Base-by-base conservation (phyloP, 805 yeast species). In the Candida awuae region DNA sequence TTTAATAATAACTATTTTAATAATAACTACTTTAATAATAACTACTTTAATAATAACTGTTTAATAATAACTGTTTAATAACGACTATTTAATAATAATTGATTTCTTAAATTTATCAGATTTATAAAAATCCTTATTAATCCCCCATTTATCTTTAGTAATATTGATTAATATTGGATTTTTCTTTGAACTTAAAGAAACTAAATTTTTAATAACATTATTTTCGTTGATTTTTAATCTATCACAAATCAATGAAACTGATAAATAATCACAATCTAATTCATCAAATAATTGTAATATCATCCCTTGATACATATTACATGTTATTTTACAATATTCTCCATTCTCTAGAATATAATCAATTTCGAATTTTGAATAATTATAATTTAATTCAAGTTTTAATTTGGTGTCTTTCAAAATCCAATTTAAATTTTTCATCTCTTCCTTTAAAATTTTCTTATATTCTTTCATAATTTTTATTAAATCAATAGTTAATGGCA, bases 281-380 rank as follows among this genome's bases (percentile, higher is more conserved):
- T 34, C 30, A 18, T 38, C 15, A 22, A 38, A 38, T 18, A 38
- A 15, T 13, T 12, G 8, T 15, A 38, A 34, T 12, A 38, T 38
- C 16, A 38, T 10, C 3, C 42, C 37, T 6, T 38, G 38, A 20
- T 38, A 38, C 34, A 38, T 28, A 29, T 38, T 38, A 25, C 42
- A 34, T 9, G 7, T 18, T 4, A 38, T 6, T 4, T 31, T 15
- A 25, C 15, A 8, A 6, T 15, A 6, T 15, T 8, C 9, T 9
- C 21, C 33, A 28, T 6, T 29, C 21, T n/a, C n/a, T n/a, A n/a
- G n/a, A n/a, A n/a, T n/a, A 29, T 29, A 29, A 29, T 29, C 32
- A 5, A 29, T 12, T 5, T 29, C 20, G 15, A 29, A 17, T n/a
- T 29, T 29, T 8, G 32, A 29, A 29, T 29, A 29, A 10, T 7